These are phyloP conservation scores for Aspergillus brunneoviolaceus DNA, from an alignment of 2,329 filamentous ascomycete species.

Conservation along the genomic window DNA sequence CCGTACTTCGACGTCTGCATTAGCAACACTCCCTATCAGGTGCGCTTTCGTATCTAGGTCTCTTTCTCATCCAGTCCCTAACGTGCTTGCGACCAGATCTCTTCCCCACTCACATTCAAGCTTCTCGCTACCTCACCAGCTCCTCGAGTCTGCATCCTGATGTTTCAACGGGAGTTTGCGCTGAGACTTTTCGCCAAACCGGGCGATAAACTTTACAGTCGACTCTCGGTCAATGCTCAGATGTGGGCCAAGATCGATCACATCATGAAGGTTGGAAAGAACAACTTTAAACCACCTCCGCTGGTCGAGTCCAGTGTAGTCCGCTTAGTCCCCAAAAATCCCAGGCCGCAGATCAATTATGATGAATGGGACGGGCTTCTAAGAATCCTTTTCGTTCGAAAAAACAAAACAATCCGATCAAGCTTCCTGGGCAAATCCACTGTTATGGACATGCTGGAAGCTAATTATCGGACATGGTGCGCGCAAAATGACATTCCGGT, in stretches of 20 bases:
- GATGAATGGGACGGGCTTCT: conserved; percentile 94
- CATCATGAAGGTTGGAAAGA: conserved; percentile 91
- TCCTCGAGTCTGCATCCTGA: conserved; percentile 81
- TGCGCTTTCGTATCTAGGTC: conserved; percentile 28
- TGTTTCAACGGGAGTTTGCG: conserved; percentile 89
- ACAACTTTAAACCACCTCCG: conserved; percentile 95
- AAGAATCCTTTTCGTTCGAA: conserved; percentile 76
- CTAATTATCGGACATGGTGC: conserved; percentile 88
- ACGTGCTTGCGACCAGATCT: conserved; percentile 59
- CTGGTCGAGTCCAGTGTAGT: conserved; percentile 91
- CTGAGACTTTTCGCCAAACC: conserved; percentile 84
- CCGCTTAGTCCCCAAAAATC: conserved; percentile 81
- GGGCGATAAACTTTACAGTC: conserved; percentile 83
- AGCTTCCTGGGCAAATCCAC: conserved; percentile 78
- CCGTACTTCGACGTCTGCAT: conserved; percentile 83
- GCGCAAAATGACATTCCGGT: conserved; percentile 78
- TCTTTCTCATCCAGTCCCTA: conserved; percentile 12
- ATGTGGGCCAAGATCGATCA: conserved; percentile 75
- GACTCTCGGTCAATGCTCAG: conserved; percentile 89
- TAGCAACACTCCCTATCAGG: conserved; percentile 71
- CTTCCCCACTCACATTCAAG: conserved; percentile 86
- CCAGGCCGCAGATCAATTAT: conserved; percentile 83
- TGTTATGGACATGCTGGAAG: conserved; percentile 77
- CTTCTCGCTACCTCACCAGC: conserved; percentile 78
- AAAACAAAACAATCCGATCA: conserved; percentile 85